phyloP scores from a whole-genome alignment of 768 basidiomycete genomes.

The Mycena leptocephala region DNA sequence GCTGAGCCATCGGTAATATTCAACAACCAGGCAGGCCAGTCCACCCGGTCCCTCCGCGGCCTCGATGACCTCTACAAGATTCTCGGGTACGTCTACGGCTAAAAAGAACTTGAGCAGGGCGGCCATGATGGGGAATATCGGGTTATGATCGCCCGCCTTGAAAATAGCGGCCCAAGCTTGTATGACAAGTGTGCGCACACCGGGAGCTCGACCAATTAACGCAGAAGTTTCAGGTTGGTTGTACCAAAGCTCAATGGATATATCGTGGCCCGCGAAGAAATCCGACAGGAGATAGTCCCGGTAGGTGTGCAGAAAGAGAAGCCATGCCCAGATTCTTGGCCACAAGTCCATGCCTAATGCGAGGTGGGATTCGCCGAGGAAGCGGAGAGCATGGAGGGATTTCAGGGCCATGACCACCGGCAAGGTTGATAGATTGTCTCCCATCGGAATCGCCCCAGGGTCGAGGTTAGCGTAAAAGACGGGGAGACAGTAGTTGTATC shows the following conservation, averaged over 20 bases:
- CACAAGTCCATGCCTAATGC: neutral
- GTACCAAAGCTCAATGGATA: neutral
- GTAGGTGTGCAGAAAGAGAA: neutral
- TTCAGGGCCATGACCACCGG: neutral
- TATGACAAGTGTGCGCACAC: neutral
- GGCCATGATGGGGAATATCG: neutral
- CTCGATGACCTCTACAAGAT: neutral
- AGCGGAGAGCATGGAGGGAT: neutral
- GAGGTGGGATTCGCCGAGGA: neutral
- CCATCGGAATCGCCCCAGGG: neutral
- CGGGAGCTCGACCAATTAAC: neutral
- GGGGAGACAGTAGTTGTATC: neutral
- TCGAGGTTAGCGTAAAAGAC: neutral
- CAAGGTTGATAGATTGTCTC: neutral
- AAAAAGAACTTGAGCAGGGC: neutral
- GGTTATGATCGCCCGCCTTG: neutral
- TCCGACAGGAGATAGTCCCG: neutral
- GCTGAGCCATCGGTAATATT: neutral
- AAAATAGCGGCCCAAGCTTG: neutral
- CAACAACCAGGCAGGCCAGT: neutral
- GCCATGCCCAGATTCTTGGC: neutral
- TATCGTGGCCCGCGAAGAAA: neutral
- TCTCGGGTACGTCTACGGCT: neutral
- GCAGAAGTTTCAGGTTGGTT: neutral
- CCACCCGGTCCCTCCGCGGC: neutral